Base-by-base conservation (phyloP, 2,329 filamentous ascomycete species). In the Penicillium sp. region DNA sequence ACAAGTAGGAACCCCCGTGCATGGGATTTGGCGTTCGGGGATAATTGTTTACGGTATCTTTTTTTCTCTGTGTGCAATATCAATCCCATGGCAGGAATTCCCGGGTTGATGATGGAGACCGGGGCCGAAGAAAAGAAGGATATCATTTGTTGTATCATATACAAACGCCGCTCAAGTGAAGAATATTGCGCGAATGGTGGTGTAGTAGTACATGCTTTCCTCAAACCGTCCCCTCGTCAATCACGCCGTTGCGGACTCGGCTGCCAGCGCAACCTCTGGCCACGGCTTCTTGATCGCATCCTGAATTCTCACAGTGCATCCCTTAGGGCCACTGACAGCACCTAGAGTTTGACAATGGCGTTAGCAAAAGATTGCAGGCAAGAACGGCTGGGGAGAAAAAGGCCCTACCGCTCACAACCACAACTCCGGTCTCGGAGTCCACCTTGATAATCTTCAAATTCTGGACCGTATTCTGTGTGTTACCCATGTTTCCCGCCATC, bases 401-500 rank as follows among this genome's bases (percentile, higher is more conserved):
- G 29, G 12, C 46, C 64, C 43, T 74, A 80, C 92, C 93, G 72
- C 87, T 89, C 56, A 98, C 84, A 46, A 96, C 82, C 50, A 98
- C 83, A 62, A 95, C 82, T 18, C 93, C 93, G 65, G 91, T 86
- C 69, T 88, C 86, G 61, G 84, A 81, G 73, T 97, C 90, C 29
- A 95, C 86, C 77, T 89, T 86, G 68, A 98, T 75, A 46, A 98
- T 84, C 73, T 86, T 88, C 61, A 97, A 75, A 72, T 95, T 96
- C 79, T 96, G 91, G 50, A 93, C 80, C 42, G 93, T 98, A 48
- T 90, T 87, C 59, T 82, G 83, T 71, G 95, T 81, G 58, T 87
- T 88, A 56, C 93, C 93, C 93, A 98, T 97, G 52, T 89, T 83
- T 47, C 93, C 93, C 3, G 93, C 83, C 93, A 98, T 98, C 75